Percentiles rank a stretch among this genome's conserved stretches.
phyloP scores from a whole-genome alignment of 75 land plant genomes.

The Sequoia sempervirens region DNA sequence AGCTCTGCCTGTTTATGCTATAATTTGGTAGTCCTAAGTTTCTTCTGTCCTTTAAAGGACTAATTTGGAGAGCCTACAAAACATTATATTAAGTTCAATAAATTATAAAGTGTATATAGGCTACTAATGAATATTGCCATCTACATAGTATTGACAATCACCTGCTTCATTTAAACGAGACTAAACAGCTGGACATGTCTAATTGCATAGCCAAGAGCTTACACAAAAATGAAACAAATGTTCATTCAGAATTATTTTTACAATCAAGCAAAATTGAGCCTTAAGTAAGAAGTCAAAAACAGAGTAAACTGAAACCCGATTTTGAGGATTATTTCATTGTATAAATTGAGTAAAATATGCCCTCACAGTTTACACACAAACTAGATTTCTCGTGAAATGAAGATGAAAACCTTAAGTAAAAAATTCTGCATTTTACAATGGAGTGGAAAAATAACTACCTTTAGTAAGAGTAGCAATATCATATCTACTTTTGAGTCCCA shows the following conservation, averaged over 20 bases:
- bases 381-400: neutral
- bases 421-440: no score
- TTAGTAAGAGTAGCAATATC: neutral
- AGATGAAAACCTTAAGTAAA: no score
- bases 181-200: neutral
- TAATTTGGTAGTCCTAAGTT: no score
- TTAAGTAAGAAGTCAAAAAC: neutral
- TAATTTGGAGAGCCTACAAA: no score
- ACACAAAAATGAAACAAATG: neutral
- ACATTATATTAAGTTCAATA: neutral
- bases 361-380: neutral
- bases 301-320: neutral
- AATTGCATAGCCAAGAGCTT: neutral
- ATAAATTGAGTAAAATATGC: neutral
- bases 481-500: no score
- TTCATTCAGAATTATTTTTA: no score
- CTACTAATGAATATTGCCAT: neutral
- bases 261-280: neutral
- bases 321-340: neutral
- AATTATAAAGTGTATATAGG: neutral
- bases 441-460: no score
- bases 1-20: no score
- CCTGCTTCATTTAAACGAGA: neutral
- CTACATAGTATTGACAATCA: neutral
- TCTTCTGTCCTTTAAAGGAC: no score